phyloP scores from a whole-genome alignment of 2,329 filamentous ascomycete genomes.

The Stachybotrys elegans region DNA sequence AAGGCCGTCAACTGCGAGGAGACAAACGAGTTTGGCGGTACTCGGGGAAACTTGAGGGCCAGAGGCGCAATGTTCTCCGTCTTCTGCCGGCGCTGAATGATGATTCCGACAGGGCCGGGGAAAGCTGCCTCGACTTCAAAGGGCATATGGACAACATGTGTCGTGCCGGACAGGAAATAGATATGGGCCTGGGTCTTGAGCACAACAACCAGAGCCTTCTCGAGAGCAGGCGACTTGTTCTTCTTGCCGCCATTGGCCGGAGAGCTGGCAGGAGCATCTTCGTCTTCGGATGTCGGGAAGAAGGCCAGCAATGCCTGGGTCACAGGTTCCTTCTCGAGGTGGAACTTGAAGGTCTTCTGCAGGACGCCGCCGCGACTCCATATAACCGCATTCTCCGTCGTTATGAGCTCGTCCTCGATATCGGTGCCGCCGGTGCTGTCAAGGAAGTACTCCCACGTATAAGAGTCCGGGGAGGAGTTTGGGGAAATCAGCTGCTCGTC shows the following conservation, averaged over 20 bases:
- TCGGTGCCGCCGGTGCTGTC: constrained; percentile 33
- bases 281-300: constrained; percentile 58
- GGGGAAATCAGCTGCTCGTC: constrained; percentile 70
- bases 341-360: constrained; percentile 79
- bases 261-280: constrained; percentile 10
- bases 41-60: constrained; percentile 52
- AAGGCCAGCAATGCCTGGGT: constrained; percentile 81
- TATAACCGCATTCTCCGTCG: constrained; percentile 70
- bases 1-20: constrained; percentile 59
- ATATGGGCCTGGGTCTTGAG: constrained; percentile 90
- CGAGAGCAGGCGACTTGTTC: constrained; percentile 26
- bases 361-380: constrained; percentile 87
- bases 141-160: constrained; percentile 84
- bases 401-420: constrained; percentile 74
- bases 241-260: constrained; percentile 8
- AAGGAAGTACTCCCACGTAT: constrained; percentile 66
- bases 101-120: constrained; percentile 73
- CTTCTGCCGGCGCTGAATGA: constrained; percentile 75
- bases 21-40: constrained; percentile 79
- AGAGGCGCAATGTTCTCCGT: constrained; percentile 44
- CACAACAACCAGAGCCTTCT: constrained; percentile 79
- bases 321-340: constrained; percentile 80
- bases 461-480: constrained; percentile 60
- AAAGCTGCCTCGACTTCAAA: constrained; percentile 90
- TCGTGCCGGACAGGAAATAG: constrained; percentile 83